Conservation (phyloP, 805 yeast species). For the Kodamaea lidongshanica region DNA sequence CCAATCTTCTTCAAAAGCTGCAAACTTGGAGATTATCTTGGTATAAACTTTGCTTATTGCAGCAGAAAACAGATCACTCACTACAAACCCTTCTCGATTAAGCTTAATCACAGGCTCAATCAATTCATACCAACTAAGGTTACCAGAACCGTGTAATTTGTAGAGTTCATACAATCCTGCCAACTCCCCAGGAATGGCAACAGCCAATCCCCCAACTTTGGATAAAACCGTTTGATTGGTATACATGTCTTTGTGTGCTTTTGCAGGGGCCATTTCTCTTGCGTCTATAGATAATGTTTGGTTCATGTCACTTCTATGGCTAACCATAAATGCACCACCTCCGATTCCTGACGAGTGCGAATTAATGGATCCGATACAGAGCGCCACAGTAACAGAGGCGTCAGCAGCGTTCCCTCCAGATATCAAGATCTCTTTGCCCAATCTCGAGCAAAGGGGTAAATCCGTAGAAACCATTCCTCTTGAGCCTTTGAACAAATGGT, state of each 20-base stretch:
- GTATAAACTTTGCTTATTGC: constrained; percentile 28
- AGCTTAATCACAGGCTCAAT: constrained; percentile 68
- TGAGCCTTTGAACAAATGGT: constrained; percentile 34
- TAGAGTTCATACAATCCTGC: constrained; percentile 69
- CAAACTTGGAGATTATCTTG: constrained; percentile 21
- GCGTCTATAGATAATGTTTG: constrained; percentile 69
- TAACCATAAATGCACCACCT: constrained; percentile 76
- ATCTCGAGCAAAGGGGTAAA: constrained; percentile 52
- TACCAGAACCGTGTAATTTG: constrained; percentile 62
- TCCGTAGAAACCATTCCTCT: constrained; percentile 67
- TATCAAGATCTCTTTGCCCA: constrained; percentile 53
- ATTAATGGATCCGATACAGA: constrained; percentile 81
- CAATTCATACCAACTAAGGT: constrained; percentile 63
- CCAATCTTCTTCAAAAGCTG: constrained; percentile 44
- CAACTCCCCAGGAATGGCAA: constrained; percentile 87
- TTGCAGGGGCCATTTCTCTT: constrained; percentile 78
- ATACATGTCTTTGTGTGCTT: constrained; percentile 62
- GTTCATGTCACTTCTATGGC: constrained; percentile 25
- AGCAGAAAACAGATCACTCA: constrained; percentile 19
- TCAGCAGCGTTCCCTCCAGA: constrained; percentile 83
- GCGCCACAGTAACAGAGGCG: constrained; percentile 81
- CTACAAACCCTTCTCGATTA: constrained; percentile 57
- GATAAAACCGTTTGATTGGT: constrained; percentile 42
- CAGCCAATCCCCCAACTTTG: constrained; percentile 78
- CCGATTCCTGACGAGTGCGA: constrained; percentile 87